A percentile compares a stretch with the other conserved stretches of the same genome.
Evolutionary conservation across 2,329 filamentous ascomycete genomes (phyloP).

Genomic region (Fusarium sp.): DNA sequence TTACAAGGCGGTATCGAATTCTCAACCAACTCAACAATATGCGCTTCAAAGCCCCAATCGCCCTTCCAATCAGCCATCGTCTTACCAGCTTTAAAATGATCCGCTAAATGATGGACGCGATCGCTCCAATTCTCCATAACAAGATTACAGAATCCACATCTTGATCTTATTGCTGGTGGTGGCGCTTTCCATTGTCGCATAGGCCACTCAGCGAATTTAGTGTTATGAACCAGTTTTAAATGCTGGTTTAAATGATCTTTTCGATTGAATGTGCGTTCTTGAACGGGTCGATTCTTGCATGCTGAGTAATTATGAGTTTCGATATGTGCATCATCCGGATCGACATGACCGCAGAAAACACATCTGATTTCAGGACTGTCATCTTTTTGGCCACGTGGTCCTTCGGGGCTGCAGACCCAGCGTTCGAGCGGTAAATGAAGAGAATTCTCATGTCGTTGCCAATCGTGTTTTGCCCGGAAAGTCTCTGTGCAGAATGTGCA

Average conservation of each 20-base stretch:
- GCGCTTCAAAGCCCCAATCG: constrained; percentile 56
- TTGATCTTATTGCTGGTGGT: constrained; percentile 52
- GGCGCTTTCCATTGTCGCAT: constrained; percentile 53
- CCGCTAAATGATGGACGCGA: constrained; percentile 53
- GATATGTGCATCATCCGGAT: constrained; percentile 51
- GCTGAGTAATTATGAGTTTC: constrained; percentile 53
- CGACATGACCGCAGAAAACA: constrained; percentile 52
- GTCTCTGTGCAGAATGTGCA: constrained; percentile 60
- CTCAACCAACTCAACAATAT: constrained; percentile 53
- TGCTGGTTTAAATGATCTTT: constrained; percentile 59
- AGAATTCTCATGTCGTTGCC: constrained; percentile 62
- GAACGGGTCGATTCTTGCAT: constrained; percentile 62
- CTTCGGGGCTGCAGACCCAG: constrained; percentile 58
- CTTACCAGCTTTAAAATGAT: constrained; percentile 56
- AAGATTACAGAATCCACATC: constrained; percentile 56
- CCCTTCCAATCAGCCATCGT: constrained; percentile 59
- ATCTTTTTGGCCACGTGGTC: constrained; percentile 53
- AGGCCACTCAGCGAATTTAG: constrained; percentile 51
- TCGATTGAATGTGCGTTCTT: constrained; percentile 58
- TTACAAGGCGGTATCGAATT: constrained; percentile 57
- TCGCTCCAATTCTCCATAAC: constrained; percentile 53
- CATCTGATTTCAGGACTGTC: constrained; percentile 45
- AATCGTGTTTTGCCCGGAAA: constrained; percentile 59
- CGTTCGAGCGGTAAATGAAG: constrained; percentile 58
- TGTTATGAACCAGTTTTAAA: constrained; percentile 55